phyloP scores from a whole-genome alignment of 306 rosid genomes.

The Lathyrus aphaca region DNA sequence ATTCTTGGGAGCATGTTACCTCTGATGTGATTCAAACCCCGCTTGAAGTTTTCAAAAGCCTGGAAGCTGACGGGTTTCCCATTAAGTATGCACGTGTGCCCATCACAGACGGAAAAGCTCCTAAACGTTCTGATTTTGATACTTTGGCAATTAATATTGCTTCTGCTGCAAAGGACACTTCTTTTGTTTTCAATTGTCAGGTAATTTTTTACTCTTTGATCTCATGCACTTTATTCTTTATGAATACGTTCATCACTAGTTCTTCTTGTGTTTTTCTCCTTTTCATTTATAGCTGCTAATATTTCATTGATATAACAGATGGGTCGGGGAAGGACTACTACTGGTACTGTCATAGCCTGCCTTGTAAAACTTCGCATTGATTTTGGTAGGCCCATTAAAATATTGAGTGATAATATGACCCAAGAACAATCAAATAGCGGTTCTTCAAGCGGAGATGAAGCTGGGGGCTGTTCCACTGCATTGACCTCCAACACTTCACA shows the following conservation, averaged over 20 bases:
- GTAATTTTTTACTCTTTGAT: conserved; percentile 48
- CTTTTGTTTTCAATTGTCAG: conserved; percentile 95
- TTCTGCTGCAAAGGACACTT: conserved; percentile 74
- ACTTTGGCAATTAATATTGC: conserved; percentile 72
- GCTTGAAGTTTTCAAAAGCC: conserved; percentile 76
- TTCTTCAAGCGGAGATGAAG: conserved; percentile 76
- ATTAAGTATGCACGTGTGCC: conserved; percentile 93
- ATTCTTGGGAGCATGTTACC: conserved; percentile 84
- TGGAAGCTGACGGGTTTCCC: conserved; percentile 82
- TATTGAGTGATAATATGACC: conserved; percentile 55
- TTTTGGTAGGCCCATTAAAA: conserved; percentile 79
- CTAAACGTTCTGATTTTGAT: conserved; percentile 87
- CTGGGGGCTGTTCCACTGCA: conserved; percentile 46
- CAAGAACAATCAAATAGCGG: conserved; percentile 61
- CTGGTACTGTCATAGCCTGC: conserved; percentile 94
- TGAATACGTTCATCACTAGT: conserved; percentile 7
- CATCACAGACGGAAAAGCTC: conserved; percentile 93
- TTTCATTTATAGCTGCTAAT: conserved; percentile 33
- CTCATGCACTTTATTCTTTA: conserved; percentile 27
- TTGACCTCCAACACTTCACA: conserved; percentile 41
- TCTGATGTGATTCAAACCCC: conserved; percentile 80
- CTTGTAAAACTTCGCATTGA: conserved; percentile 85
- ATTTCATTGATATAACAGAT: conserved; percentile 54
- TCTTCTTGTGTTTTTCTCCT: not conserved
- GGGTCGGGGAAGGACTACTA: conserved; percentile 96